Conservation (phyloP, 1,139 yeast genomes). For the Pichiaceae sp. region DNA sequence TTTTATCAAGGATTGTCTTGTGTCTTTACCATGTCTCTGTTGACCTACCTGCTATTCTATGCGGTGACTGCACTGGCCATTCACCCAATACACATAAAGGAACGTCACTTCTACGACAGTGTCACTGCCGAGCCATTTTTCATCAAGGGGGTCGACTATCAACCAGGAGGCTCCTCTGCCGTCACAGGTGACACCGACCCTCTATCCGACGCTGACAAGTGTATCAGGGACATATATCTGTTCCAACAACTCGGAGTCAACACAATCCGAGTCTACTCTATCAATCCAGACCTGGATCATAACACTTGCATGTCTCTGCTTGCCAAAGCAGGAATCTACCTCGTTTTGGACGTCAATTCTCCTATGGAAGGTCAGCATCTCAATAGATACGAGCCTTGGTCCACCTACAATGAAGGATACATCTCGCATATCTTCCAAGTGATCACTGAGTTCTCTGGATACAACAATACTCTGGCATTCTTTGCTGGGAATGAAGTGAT, state of each 20-base stretch:
- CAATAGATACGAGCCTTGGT: constrained; percentile 86
- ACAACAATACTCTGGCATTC: constrained; percentile 84
- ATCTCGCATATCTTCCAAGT: constrained; percentile 71
- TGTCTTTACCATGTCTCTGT: background rate
- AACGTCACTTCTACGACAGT: constrained; percentile 67
- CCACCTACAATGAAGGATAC: constrained; percentile 61
- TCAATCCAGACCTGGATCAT: constrained; percentile 77
- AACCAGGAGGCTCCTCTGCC: constrained; percentile 66
- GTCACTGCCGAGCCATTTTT: constrained; percentile 78
- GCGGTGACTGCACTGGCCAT: constrained; percentile 14
- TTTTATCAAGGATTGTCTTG: background rate
- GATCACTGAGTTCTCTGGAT: constrained; percentile 73
- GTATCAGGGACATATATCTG: constrained; percentile 68
- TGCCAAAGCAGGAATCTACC: constrained; percentile 86
- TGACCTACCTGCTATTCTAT: background rate
- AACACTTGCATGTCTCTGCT: constrained; percentile 86
- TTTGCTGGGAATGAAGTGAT: constrained; percentile 93
- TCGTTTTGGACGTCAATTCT: constrained; percentile 85
- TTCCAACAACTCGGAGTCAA: constrained; percentile 75
- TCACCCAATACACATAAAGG: constrained; percentile 55
- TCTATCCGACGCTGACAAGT: constrained; percentile 55
- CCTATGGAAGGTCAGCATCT: constrained; percentile 72
- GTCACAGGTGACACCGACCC: constrained; percentile 53
- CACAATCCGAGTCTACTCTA: constrained; percentile 79
- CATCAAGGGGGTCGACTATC: constrained; percentile 69